Conservation (phyloP, 345 rosid species). For the Nasturtium officinale region DNA sequence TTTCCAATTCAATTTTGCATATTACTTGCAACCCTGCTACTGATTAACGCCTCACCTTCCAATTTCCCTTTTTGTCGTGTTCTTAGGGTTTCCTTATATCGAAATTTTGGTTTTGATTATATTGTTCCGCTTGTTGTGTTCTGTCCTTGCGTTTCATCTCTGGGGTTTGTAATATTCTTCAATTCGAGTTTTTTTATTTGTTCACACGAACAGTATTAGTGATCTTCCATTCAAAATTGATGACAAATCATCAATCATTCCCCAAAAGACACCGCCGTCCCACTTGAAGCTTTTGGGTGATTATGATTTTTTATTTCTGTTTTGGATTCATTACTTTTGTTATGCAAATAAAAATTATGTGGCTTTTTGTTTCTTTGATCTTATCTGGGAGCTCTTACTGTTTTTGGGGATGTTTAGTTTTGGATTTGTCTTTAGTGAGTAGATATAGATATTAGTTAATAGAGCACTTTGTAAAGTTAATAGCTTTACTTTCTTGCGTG, state of each 20-base stretch:
- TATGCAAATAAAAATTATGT: slow-evolving; percentile 4
- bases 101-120: slow-evolving; percentile 11
- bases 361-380: slow-evolving; percentile 10
- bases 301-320: neutral
- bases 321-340: neutral
- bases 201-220: neutral
- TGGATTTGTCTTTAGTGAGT: neutral
- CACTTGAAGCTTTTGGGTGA: slow-evolving; percentile 1
- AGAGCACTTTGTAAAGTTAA: neutral
- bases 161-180: slow-evolving; percentile 2
- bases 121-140: slow-evolving; percentile 3
- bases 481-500: neutral
- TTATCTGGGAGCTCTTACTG: neutral
- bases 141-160: neutral
- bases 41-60: slow-evolving; percentile 10
- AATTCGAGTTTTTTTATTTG: neutral
- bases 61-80: neutral
- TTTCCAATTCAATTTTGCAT: slow-evolving; percentile 12
- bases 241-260: slow-evolving; percentile 10
- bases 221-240: slow-evolving; percentile 5
- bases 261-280: neutral
- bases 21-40: neutral
- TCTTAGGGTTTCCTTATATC: slow-evolving; percentile 1
- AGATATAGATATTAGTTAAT: neutral
- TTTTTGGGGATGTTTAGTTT: neutral